These are phyloP conservation scores for Boletus subparvulus DNA, from an alignment of 768 basidiomycete species.

Conservation along the genomic window DNA sequence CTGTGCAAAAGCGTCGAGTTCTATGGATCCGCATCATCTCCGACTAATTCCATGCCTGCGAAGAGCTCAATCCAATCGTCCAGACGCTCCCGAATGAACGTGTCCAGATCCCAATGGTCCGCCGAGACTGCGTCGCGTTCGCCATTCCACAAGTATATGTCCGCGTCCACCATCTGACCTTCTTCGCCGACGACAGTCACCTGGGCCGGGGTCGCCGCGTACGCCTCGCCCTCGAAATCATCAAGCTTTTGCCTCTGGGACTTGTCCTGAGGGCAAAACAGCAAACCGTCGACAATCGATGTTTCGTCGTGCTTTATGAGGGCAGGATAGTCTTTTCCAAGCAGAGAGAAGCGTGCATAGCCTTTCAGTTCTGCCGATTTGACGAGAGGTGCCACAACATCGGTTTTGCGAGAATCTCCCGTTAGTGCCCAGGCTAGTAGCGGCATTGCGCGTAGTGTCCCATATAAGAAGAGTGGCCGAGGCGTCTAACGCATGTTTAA, in stretches of 20 bases:
- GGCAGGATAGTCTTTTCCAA: not conserved
- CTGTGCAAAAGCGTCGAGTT: no score
- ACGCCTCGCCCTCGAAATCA: conserved; percentile 1
- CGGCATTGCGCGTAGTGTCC: not conserved
- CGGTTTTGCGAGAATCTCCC: not conserved
- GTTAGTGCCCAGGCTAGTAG: not conserved
- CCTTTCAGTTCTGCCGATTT: not conserved
- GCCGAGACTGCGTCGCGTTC: not conserved
- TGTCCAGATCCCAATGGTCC: not conserved
- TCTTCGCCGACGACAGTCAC: not conserved
- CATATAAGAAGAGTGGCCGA: not conserved
- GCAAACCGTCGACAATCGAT: not conserved
- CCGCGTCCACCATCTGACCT: not conserved
- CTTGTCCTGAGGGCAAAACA: not conserved
- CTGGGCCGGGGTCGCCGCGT: not conserved
- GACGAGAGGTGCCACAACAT: not conserved
- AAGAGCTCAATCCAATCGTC: not conserved
- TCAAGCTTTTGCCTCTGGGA: not conserved
- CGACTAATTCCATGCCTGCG: not conserved
- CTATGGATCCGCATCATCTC: no score
- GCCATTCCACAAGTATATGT: not conserved
- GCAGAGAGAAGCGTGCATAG: not conserved
- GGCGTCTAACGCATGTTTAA: no score
- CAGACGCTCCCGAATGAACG: not conserved
- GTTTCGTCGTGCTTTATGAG: not conserved